Evolutionary conservation across 768 basidiomycete species (phyloP).

Genomic region (Termitomyces sp.): DNA sequence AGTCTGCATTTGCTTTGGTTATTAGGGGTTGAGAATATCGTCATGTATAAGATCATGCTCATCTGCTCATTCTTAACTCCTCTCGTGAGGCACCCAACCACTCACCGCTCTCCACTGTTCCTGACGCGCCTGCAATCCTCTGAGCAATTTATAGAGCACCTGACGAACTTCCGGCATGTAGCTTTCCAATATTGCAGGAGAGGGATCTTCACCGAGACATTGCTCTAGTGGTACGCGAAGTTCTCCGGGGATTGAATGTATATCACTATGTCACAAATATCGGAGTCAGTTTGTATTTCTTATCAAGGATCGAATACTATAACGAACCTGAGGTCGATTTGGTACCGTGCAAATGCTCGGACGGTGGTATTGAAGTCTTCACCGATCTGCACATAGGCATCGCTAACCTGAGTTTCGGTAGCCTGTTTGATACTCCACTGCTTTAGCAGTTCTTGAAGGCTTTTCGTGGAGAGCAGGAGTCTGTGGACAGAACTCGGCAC

Average conservation of each 20-base stretch:
- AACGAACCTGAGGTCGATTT: slow-evolving; percentile 64
- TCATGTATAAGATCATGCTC: neutral
- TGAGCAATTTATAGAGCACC: slow-evolving; percentile 78
- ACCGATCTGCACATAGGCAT: slow-evolving; percentile 85
- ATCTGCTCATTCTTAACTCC: neutral
- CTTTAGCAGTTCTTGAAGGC: slow-evolving; percentile 66
- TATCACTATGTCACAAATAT: slow-evolving; percentile 39
- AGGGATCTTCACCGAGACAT: slow-evolving; percentile 73
- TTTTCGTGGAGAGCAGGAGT: slow-evolving; percentile 79
- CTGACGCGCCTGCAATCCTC: slow-evolving; percentile 80
- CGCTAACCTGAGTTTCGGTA: slow-evolving; percentile 71
- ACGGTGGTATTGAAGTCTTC: slow-evolving; percentile 84
- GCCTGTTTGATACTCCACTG: slow-evolving; percentile 63
- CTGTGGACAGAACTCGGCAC: slow-evolving; percentile 57
- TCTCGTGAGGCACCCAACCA: slow-evolving; percentile 3
- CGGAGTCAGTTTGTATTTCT: neutral
- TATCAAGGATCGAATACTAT: neutral
- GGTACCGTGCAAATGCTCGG: slow-evolving; percentile 65
- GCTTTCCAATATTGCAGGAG: slow-evolving; percentile 60
- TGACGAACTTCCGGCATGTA: slow-evolving; percentile 80
- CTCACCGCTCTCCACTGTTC: slow-evolving; percentile 31
- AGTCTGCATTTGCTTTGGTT: neutral
- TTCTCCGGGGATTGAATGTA: slow-evolving; percentile 56
- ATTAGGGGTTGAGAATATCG: neutral
- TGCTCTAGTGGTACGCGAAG: slow-evolving; percentile 62